These are phyloP conservation scores for Cladosporium sp. DNA, from an alignment of 2,329 filamentous ascomycete species.

Conservation along the genomic window DNA sequence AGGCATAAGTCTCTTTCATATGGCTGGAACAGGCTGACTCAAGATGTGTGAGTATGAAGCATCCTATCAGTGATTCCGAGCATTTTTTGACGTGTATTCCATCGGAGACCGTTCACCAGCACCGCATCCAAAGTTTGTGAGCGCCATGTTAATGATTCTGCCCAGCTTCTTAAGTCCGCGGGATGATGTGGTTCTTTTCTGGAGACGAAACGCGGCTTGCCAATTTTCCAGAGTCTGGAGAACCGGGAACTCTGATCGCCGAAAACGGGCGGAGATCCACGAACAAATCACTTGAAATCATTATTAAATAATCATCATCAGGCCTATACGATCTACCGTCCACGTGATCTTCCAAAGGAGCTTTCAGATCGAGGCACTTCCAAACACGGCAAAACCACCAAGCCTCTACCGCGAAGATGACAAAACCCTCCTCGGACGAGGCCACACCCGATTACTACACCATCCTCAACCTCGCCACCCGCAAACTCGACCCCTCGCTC, in stretches of 20 bases:
- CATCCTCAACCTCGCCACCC: constrained; percentile 30
- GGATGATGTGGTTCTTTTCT: neutral
- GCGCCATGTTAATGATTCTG: neutral
- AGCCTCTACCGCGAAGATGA: neutral
- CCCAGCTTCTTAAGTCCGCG: neutral
- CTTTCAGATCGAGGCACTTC: neutral
- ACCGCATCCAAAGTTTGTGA: neutral
- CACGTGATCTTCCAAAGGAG: neutral
- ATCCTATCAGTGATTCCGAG: neutral
- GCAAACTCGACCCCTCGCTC: constrained; percentile 16
- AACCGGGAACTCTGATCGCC: neutral
- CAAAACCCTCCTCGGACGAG: neutral
- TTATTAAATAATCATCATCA: neutral
- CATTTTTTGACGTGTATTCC: neutral
- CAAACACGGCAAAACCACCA: neutral
- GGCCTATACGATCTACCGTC: neutral
- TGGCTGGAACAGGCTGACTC: neutral
- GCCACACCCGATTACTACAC: constrained; percentile 26
- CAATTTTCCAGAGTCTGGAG: neutral
- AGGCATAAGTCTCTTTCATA: neutral
- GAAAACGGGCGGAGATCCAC: neutral
- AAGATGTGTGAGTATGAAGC: neutral
- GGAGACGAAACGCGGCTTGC: neutral
- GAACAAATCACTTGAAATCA: neutral
- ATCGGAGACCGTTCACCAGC: neutral